Evolutionary conservation across 306 rosid species (phyloP), one percentile per base, ranked within the genome.

Genomic region (Castanospermum australe): DNA sequence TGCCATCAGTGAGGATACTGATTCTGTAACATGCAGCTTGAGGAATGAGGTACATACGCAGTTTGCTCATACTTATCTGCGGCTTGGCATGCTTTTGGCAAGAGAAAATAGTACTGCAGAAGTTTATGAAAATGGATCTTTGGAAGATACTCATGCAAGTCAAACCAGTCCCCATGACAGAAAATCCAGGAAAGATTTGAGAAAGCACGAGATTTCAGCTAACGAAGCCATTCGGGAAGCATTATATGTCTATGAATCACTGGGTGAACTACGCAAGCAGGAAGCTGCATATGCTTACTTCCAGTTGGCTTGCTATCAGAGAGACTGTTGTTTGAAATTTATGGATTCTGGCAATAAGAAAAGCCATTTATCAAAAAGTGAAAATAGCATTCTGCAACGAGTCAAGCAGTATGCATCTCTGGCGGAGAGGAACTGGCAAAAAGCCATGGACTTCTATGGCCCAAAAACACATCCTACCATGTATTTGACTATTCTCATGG

Each of bases 401-500:
- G 92, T 91, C 83, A 94, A 91, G 86, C 99, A 90, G 78, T 94
- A 92, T 86, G 89, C 91, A 54, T 89, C 92, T 73, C 84, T 92
- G 87, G 99, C 97, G 4, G 99, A 92, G 83, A 88, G 97, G 86
- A 94, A 92, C 83, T 91, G 97, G 99, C 94, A 91, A 67, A 92
- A 84, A 76, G 95, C 99, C 67, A 60, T 88, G 76, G 97, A 90
- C 41, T 92, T 87, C 68, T 94, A 94, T 84, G 87, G 95, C 77
- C 92, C 99, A 45, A 73, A 85, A 83, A 84, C 95, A 14, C 99
- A 94, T 83, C 86, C 93, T 71, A 65, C 75, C 71, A 94, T 94
- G 97, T 88, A 82, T 68, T 76, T 92, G 65, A 91, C 97, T 62
- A 85, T 94, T 76, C 88, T 92, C 55, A 84, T 89, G 52, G 99